Percentiles rank a stretch among this genome's conserved stretches.
These are phyloP conservation scores for Zoysia matrella DNA, from an alignment of 202 grass and related monocot species.

Conservation along the genomic window DNA sequence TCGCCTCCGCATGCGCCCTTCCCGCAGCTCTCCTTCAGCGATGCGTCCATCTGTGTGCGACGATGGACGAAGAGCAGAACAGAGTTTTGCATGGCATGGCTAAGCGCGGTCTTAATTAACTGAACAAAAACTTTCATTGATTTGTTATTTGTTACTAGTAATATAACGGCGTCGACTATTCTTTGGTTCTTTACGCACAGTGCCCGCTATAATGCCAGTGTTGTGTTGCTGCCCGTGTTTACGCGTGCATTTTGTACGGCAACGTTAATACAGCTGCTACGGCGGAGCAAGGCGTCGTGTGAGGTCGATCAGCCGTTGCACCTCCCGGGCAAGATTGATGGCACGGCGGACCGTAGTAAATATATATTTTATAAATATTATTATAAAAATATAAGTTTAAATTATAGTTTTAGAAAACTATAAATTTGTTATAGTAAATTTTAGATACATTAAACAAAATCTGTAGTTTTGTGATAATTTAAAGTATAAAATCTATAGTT, in stretches of 20 bases:
- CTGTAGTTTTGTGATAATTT: too few relatives aligned
- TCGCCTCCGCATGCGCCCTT: conserved; percentile 41
- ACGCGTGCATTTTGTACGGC: not conserved
- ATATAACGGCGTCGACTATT: not conserved
- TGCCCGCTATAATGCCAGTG: not conserved
- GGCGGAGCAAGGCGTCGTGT: not conserved
- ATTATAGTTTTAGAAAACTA: too few relatives aligned
- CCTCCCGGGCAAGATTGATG: not conserved
- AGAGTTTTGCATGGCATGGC: not conserved
- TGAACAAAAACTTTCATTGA: conserved; percentile 4
- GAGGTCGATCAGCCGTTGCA: not conserved
- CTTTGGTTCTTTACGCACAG: conserved; percentile 15
- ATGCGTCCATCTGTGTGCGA: not conserved
- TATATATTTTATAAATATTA: too few relatives aligned
- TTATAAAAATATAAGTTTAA: too few relatives aligned
- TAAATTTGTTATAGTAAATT: too few relatives aligned
- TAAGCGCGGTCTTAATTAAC: not conserved
- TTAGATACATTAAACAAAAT: too few relatives aligned
- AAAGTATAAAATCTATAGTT: too few relatives aligned
- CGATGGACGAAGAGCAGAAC: not conserved
- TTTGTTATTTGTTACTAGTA: not conserved
- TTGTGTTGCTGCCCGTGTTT: not conserved
- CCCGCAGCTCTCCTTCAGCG: conserved; percentile 57
- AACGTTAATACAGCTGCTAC: conserved; percentile 1
- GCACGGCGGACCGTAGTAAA: not conserved